Percentiles rank a stretch among this genome's conserved stretches.
Evolutionary conservation across 768 basidiomycete species (phyloP).

Genomic region (Tylopilus subfusipes): DNA sequence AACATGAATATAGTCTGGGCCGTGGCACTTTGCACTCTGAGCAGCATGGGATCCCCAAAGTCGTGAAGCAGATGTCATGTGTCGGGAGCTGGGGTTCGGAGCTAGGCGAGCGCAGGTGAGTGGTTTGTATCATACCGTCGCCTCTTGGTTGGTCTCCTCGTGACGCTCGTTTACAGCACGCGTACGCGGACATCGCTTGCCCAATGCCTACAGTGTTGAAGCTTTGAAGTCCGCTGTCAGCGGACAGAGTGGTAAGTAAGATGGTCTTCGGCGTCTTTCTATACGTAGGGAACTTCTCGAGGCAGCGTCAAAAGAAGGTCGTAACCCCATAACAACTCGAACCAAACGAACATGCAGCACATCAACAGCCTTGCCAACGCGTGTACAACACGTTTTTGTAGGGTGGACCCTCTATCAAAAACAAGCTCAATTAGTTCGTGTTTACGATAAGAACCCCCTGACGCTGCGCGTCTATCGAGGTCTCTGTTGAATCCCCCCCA

Average conservation of each 20-base stretch:
- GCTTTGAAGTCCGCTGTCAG: slow-evolving; percentile 18
- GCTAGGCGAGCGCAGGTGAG: slow-evolving; percentile 10
- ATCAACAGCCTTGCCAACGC: slow-evolving; percentile 33
- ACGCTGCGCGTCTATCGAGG: slow-evolving; percentile 11
- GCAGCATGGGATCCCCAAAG: too few relatives aligned
- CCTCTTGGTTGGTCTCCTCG: not conserved
- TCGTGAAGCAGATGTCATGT: not conserved
- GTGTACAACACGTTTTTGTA: slow-evolving; percentile 35
- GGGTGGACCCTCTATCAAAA: slow-evolving; percentile 35
- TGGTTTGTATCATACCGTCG: not conserved
- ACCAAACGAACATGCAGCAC: slow-evolving; percentile 17
- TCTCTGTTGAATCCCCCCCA: not conserved
- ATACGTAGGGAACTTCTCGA: slow-evolving; percentile 10
- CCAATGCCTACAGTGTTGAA: too few relatives aligned
- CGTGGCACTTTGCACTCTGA: not conserved
- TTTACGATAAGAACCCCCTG: slow-evolving; percentile 30
- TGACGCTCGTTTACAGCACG: slow-evolving; percentile 11
- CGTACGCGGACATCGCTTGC: not conserved
- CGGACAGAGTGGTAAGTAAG: slow-evolving; percentile 4
- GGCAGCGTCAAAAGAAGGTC: slow-evolving; percentile 19
- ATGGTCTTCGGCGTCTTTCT: slow-evolving; percentile 9
- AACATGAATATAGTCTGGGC: not conserved
- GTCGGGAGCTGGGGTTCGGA: not conserved
- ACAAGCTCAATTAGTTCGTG: slow-evolving; percentile 24
- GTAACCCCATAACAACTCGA: slow-evolving; percentile 21